Evolutionary conservation across 140 eudicot species (phyloP), one percentile per base, ranked within the genome.

Genomic region (Erigeron philadelphicus): DNA sequence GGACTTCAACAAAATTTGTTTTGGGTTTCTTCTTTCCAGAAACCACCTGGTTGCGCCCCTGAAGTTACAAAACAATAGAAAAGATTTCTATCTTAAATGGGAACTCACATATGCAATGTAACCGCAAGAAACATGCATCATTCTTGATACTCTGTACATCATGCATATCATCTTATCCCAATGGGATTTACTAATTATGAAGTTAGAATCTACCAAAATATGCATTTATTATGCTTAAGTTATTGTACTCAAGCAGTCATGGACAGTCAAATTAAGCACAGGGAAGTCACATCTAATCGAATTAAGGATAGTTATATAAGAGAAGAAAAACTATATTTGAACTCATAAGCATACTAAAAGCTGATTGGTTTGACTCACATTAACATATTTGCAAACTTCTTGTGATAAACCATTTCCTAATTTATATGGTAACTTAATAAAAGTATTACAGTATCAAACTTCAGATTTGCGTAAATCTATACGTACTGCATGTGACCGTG

Each of bases 1-100:
- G 97, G 74, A 89, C 80, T 87, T 94, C 99, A 58, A 85, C 99
- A 82, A 90, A 90, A 79, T 90, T 90, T 47, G 96, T 85, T 80
- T 90, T 90, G 9, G 97, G 97, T 75, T 90, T 90, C 72, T 87
- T 85, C 76, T 81, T 88, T 64, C 96, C 97, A 11, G 80, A 52
- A 47, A 43, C 70, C 48, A 79, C 84, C 63, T 83, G 83, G 72
- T 83, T 79, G 13, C 74, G 83, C 56, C 78, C 75, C 97, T 90
- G 85, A 19, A 56, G 69, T 77, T 63, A 72, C 13, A 73, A 17
- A 15, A 15, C 50, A 62, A 44, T 13, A 31, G 49, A 44, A 12
- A 66, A 66, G 16, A 35, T 49, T 8, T 23, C 18, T 45, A 40
- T 16, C 21, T 45, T 35, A 19, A 52, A 35, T 52, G 61, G 72